Percentiles rank a stretch among this genome's conserved stretches.
Conservation (phyloP, 352 stramenopile species). For the Globisporangium orthogonon region DNA sequence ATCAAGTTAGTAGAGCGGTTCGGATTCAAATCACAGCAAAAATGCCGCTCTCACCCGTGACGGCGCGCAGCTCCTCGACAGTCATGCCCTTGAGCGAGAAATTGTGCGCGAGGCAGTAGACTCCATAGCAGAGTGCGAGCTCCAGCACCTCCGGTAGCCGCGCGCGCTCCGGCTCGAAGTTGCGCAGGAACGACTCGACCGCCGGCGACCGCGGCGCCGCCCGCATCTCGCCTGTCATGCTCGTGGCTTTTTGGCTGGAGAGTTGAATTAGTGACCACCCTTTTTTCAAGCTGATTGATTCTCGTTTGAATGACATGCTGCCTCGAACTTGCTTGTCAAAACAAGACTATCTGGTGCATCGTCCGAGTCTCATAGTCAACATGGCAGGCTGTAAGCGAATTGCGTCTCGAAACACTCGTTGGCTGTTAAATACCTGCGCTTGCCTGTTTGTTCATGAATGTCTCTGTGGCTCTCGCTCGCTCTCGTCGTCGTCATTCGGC, state of each 20-base stretch:
- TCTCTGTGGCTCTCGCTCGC: neutral
- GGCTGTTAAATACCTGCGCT: slow-evolving; percentile 1
- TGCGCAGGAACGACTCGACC: slow-evolving; percentile 60
- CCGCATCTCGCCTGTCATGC: neutral
- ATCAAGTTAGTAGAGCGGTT: neutral
- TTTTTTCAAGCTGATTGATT: no score
- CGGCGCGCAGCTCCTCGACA: slow-evolving; percentile 42
- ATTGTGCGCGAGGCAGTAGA: slow-evolving; percentile 57
- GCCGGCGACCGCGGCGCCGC: slow-evolving; percentile 14
- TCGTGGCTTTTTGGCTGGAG: neutral
- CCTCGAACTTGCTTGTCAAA: no score
- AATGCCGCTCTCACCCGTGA: slow-evolving; percentile 33
- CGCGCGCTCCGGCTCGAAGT: slow-evolving; percentile 46
- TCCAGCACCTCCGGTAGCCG: slow-evolving; percentile 57
- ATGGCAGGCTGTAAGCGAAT: no score
- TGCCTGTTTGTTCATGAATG: neutral
- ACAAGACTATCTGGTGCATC: no score
- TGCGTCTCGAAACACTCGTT: neutral
- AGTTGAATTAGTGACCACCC: no score
- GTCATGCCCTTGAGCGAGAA: slow-evolving; percentile 60
- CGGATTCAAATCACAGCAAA: neutral
- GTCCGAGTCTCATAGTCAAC: no score
- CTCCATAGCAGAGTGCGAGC: slow-evolving; percentile 64
- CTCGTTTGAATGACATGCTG: neutral
- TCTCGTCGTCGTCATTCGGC: neutral